Conservation (phyloP, 768 basidiomycete species). For the Tylopilus sp. region DNA sequence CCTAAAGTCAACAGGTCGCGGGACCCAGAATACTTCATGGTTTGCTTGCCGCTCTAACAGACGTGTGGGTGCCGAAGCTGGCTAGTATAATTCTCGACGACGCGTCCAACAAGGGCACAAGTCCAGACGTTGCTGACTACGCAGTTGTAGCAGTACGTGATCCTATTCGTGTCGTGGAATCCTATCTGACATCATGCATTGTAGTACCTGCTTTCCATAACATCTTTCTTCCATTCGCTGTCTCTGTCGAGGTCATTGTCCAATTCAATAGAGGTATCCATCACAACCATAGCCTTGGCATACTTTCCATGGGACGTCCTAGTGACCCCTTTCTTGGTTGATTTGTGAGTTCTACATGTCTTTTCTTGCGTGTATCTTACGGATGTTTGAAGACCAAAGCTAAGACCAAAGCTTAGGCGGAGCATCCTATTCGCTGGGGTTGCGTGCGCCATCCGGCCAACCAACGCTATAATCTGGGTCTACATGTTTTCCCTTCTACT, state of each 20-base stretch:
- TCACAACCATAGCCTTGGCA: constrained; percentile 73
- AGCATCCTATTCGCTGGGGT: constrained; percentile 63
- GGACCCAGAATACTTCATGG: constrained; percentile 79
- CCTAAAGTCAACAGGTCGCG: constrained; percentile 46
- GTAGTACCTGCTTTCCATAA: constrained; percentile 76
- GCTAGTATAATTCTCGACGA: constrained; percentile 55
- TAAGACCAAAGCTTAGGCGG: constrained; percentile 31
- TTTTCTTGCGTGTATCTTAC: constrained; percentile 23
- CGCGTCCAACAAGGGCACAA: constrained; percentile 35
- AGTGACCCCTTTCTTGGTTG: constrained; percentile 27
- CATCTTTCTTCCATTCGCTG: constrained; percentile 84
- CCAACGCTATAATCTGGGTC: constrained; percentile 83
- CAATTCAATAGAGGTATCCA: constrained; percentile 87
- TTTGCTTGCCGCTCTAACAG: constrained; percentile 72
- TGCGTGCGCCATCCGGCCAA: constrained; percentile 83
- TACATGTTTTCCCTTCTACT: constrained; percentile 60
- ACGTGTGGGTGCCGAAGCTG: constrained; percentile 67
- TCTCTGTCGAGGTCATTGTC: constrained; percentile 85
- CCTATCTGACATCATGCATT: not conserved
- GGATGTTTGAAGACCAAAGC: constrained; percentile 31
- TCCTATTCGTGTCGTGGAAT: not conserved
- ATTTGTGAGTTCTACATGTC: constrained; percentile 12
- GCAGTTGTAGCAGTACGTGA: constrained; percentile 59
- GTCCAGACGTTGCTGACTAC: constrained; percentile 10
- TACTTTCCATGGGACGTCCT: constrained; percentile 70